Base-by-base conservation (phyloP, 805 yeast species). In the Brettanomyces nanus region DNA sequence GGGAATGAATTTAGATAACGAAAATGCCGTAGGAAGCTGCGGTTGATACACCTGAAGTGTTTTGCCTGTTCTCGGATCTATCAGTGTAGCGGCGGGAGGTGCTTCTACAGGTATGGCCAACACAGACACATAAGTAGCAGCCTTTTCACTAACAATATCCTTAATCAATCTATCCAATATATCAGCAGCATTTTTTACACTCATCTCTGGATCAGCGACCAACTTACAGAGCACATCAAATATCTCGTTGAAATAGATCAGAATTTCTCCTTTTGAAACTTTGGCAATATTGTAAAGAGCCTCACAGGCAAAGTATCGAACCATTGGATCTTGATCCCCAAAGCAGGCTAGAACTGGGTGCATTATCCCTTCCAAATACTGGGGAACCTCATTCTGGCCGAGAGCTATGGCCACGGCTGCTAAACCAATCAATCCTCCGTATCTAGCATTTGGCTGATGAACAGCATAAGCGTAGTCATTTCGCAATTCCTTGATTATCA, bases 271-370 rank as follows among this genome's bases (percentile, higher is more conserved):
- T 48, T 95, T 78, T 3, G 97, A 95, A 17, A 92, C 94, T 54
- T 92, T 92, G 33, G 97, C 95, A 33, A 92, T 89, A 60, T 92
- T 92, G 61, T 92, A 92, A 43, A 92, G 68, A 34, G 95, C 82
- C 54, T 92, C 98, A 63, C 97, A 92, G 0, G 98, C 97, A 58
- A 87, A 92, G 53, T 92, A 92, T 38, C 98, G 70, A 6, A 92
- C 98, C 47, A 95, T 75, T n/a, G 95, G 90, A 57, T 92, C 96
- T 43, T 92, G 95, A 53, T 92, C 98, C 35, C 95, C 90, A 58
- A 92, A 92, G 42, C 97, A 90, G 0, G 96, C 90, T 49, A 92
- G 66, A 11, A 92, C 95, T 0, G 98, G 97, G 44, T 85, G 92
- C 45, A 92, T 76, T 40, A 92, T 87, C 37, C 78, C 84, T 42